Conservation (phyloP, 495 filamentous ascomycete genomes). For the Neurospora sp. region DNA sequence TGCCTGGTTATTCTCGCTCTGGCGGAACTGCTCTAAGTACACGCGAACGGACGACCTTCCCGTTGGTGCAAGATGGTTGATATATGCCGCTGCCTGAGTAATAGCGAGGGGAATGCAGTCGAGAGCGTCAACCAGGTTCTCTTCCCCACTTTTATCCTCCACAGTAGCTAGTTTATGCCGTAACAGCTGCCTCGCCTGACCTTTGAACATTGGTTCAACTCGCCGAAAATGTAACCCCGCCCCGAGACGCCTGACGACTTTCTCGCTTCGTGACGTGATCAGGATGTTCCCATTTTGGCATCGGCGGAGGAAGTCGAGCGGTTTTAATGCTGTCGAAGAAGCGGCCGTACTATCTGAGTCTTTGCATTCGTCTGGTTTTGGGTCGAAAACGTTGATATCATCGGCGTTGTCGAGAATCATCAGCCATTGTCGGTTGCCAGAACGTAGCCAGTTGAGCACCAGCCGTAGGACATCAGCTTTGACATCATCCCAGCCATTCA, state of each 20-base stretch:
- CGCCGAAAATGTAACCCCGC: too few relatives aligned
- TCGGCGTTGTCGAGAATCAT: conserved; percentile 44
- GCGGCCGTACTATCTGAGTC: neutral
- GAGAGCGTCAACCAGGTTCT: too few relatives aligned
- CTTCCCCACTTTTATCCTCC: too few relatives aligned
- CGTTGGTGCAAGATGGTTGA: too few relatives aligned
- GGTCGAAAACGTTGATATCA: conserved; percentile 27
- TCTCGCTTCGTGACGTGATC: conserved; percentile 28
- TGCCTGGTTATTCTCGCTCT: too few relatives aligned
- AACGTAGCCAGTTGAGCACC: conserved; percentile 29
- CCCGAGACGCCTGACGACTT: conserved; percentile 12
- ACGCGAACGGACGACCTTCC: too few relatives aligned
- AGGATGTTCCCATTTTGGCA: conserved; percentile 25
- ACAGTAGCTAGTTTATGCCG: neutral
- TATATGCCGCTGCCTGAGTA: too few relatives aligned
- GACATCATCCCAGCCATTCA: conserved; percentile 21
- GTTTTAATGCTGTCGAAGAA: neutral
- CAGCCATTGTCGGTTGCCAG: conserved; percentile 29
- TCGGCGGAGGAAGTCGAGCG: conserved; percentile 24
- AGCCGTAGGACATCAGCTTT: conserved; percentile 24
- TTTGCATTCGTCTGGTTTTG: neutral
- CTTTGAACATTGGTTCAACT: conserved; percentile 16
- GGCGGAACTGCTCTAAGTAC: too few relatives aligned
- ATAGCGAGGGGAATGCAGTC: too few relatives aligned
- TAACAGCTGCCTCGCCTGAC: conserved; percentile 10